Percentiles rank a stretch among this genome's conserved stretches.
phyloP scores from a whole-genome alignment of 306 rosid genomes.

The Hippophae gyantsensis region DNA sequence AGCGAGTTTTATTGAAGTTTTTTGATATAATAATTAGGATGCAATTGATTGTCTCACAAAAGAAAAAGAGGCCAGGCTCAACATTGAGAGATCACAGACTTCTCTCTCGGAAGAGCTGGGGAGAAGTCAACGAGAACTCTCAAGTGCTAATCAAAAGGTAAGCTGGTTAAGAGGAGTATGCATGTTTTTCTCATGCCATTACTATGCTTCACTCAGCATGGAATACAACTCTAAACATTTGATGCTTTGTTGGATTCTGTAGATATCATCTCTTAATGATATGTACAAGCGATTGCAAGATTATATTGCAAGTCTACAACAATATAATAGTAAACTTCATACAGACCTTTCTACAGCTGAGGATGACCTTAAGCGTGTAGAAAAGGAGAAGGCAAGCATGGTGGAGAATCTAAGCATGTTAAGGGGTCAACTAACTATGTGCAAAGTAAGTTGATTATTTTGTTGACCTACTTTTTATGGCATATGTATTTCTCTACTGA shows the following conservation, averaged over 20 bases:
- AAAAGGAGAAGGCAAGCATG: constrained; percentile 73
- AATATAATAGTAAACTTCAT: constrained; percentile 90
- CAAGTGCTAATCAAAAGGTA: constrained; percentile 88
- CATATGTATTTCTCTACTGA: neutral
- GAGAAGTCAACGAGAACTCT: constrained; percentile 76
- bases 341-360: constrained; percentile 82
- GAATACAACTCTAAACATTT: neutral
- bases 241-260: constrained; percentile 23
- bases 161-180: constrained; percentile 1
- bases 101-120: constrained; percentile 66
- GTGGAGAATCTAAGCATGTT: constrained; percentile 66
- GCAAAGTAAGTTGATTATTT: constrained; percentile 52
- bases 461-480: constrained; percentile 5
- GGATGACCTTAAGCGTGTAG: constrained; percentile 75
- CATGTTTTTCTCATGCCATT: constrained; percentile 2
- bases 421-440: constrained; percentile 75
- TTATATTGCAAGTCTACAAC: constrained; percentile 87
- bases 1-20: constrained; percentile 4
- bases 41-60: constrained; percentile 66
- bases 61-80: constrained; percentile 67
- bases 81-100: constrained; percentile 69
- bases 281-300: constrained; percentile 93
- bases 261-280: constrained; percentile 85
- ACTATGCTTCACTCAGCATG: neutral
- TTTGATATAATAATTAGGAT: constrained; percentile 34